Conservation (phyloP, 176 grass and related monocot species). For the Microstegium vimineum region DNA sequence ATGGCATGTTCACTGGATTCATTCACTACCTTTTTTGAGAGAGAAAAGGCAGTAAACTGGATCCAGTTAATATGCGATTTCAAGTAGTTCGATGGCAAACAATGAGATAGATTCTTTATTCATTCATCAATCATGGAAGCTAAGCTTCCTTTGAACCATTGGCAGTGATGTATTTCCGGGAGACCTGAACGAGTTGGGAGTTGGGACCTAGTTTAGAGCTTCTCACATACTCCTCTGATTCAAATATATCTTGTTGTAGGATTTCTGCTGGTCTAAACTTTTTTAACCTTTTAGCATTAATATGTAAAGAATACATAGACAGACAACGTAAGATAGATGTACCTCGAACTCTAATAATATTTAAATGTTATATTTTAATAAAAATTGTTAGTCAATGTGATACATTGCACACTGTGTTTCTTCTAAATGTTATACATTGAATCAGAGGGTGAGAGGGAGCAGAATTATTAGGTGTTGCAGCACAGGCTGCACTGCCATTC, state of each 20-base stretch:
- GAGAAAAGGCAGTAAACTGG: background rate
- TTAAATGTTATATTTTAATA: background rate
- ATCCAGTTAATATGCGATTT: background rate
- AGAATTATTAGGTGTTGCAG: conserved; percentile 1
- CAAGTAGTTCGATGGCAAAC: background rate
- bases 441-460: background rate
- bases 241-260: background rate
- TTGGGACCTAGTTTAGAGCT: conserved; percentile 5
- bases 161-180: conserved; percentile 6
- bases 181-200: too few species aligned
- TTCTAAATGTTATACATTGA: background rate
- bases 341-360: background rate
- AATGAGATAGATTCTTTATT: background rate
- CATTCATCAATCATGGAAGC: background rate
- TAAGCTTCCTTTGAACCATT: background rate
- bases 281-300: background rate
- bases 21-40: background rate
- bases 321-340: background rate
- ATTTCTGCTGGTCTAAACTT: background rate
- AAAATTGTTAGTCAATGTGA: background rate
- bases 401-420: background rate
- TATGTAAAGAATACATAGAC: background rate
- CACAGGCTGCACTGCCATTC: background rate
- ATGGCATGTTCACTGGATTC: background rate
- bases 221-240: background rate